Evolutionary conservation across 345 rosid genomes (phyloP).

Genomic region (Passiflora organensis): DNA sequence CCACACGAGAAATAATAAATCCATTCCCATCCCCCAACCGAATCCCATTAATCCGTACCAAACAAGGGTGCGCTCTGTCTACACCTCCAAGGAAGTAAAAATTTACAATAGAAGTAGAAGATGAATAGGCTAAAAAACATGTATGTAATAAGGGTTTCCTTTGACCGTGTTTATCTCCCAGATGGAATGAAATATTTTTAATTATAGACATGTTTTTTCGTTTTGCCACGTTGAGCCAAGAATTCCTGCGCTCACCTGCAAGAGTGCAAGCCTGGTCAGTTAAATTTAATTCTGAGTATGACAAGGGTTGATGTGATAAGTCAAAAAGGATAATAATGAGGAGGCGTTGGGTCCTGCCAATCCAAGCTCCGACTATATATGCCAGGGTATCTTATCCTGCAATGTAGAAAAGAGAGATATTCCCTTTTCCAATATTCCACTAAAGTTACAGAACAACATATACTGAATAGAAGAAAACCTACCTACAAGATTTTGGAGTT

Average conservation of each 20-base stretch:
- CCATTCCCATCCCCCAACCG: background rate
- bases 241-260: no score
- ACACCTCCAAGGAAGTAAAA: no score
- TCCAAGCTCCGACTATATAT: constrained; percentile 3
- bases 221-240: no score
- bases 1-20: no score
- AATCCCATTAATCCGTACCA: no score
- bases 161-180: no score
- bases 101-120: no score
- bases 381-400: constrained; percentile 11
- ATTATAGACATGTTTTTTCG: no score
- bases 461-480: background rate
- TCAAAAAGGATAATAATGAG: constrained; percentile 12
- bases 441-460: background rate
- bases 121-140: no score
- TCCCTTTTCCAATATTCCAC: background rate
- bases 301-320: constrained; percentile 19
- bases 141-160: no score
- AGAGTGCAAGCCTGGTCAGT: constrained; percentile 6
- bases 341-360: background rate
- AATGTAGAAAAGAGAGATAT: background rate
- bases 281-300: constrained; percentile 5
- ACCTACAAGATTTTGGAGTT: background rate
- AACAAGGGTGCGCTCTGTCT: no score
- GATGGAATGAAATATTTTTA: no score